Evolutionary conservation across 495 filamentous ascomycete species (phyloP), one percentile per base, ranked within the genome.

Genomic region (Pseudotulostoma volvatum): DNA sequence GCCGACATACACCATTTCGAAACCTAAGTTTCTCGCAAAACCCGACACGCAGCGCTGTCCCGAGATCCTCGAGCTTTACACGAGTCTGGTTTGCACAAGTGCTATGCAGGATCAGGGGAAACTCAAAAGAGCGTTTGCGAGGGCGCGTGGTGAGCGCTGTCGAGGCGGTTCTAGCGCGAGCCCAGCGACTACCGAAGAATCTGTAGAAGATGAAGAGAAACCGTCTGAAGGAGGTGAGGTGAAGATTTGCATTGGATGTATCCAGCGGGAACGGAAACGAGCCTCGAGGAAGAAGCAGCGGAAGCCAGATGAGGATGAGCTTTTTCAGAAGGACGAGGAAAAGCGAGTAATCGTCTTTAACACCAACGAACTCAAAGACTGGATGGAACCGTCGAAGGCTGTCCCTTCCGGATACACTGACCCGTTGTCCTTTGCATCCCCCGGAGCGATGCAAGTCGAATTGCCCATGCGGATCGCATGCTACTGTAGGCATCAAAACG

Each of bases 401-500:
- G 38, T 52, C 36, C 41, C 50, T 20, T 41, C 51, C 3, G 43
- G 45, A 13, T 52, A 55, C 36, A 44, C 44, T 15, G 60, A 63
- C 14, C 45, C 28, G 4, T 16, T 52, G 20, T 56, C 61, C 18
- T 51, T 55, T 1, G 53, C 73, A 3, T 76, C 77, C 8, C 60
- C 66, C 5, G 76, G 71, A 23, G 70, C 76, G 14, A 75, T 77
- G 61, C 77, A 82, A 49, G 74, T 92, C 15, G 74, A 85, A 46
- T 69, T 78, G 5, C 84, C 84, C 4, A 93, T 96, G 85, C 74
- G 88, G n/a, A 93, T 96, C 47, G 83, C 86, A 3, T 96, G 88
- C 56, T 96, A 96, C 58, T 94, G 88, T 56, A 75, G 88, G 2
- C 88, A 96, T 52, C 88, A 95, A 41, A 70, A 74, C 28, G 88